Base-by-base conservation (phyloP, 2,329 filamentous ascomycete species). In the Tolypocladium capitatum region DNA sequence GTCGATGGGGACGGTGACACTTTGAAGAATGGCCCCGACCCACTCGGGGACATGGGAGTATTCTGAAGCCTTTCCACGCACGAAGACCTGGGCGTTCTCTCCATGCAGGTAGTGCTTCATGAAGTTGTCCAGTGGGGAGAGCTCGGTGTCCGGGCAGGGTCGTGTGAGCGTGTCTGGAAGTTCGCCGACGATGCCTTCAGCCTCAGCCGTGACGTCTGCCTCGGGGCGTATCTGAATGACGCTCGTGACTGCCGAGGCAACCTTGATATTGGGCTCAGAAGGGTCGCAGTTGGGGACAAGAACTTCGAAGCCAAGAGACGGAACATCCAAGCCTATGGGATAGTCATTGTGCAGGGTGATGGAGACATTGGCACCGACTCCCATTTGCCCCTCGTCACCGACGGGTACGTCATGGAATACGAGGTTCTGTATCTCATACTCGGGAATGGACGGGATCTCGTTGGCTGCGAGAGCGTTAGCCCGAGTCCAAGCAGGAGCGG, bases 91-190 rank as follows among this genome's bases (percentile, higher is more conserved):
- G 1, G 86, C 84, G 48, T 85, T 74, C 38, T 85, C 74, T 43
- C 91, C 90, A 52, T 85, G 79, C 53, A 97, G 80, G 62, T 94
- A 97, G 46, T 80, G 81, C 41, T 80, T 80, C 47, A 98, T 71
- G 38, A 98, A 75, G 24, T 80, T 71, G 60, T 98, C 92, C 24
- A 98, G 71, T 1, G 92, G 92, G 2, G 91, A 96, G 8, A 81
- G 81, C 28, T 81, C 71, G 2, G 83, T 84, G 49, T 83, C 73
- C 0, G 91, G 91, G 58, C 92, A 98, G 7, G 74, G 71, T 16
- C 75, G 73, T 1, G 80, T 86, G 47, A 98, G 70, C 6, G 79
- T 73, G 35, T 86, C 76, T 16, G 92, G 86, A 7, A 98, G 72
- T 48, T 84, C 75, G 45, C 75, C 75, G 36, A 97, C 77, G 28